Conservation (phyloP, 139 green algal species). For the Chlorella sp. region DNA sequence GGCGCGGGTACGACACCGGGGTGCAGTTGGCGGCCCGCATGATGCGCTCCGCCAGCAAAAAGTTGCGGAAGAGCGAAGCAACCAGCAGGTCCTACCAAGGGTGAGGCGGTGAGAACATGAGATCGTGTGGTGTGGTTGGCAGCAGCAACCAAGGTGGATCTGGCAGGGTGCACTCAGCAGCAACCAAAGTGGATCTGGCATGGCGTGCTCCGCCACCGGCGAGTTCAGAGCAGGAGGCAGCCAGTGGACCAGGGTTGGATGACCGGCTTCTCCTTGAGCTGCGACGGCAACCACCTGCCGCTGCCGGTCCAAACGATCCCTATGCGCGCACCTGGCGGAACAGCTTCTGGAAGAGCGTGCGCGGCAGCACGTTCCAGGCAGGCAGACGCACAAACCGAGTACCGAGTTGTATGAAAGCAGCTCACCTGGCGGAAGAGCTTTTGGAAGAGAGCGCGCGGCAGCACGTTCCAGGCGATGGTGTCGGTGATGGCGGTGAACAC, state of each 20-base stretch:
- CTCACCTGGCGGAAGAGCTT: conserved; percentile 93
- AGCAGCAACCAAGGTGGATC: too few species aligned
- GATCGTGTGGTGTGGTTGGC: too few species aligned
- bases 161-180: too few species aligned
- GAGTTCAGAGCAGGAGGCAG: too few species aligned
- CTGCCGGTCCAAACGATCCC: too few species aligned
- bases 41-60: conserved; percentile 97
- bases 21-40: conserved; percentile 88
- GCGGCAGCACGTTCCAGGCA: conserved; percentile 97
- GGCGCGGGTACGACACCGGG: conserved; percentile 79
- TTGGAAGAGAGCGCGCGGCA: conserved; percentile 96
- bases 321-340: conserved; percentile 91
- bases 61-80: conserved; percentile 98
- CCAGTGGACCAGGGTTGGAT: too few species aligned
- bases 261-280: too few species aligned
- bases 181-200: too few species aligned
- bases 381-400: too few species aligned
- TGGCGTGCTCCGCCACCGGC: neutral
- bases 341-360: conserved; percentile 95
- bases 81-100: conserved; percentile 91
- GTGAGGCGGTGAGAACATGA: neutral
- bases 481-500: conserved; percentile 99
- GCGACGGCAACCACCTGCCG: too few species aligned
- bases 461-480: conserved; percentile 99
- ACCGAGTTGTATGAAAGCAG: neutral